Evolutionary conservation across 441 rosid species (phyloP).

Genomic region (Croton laevigatus): DNA sequence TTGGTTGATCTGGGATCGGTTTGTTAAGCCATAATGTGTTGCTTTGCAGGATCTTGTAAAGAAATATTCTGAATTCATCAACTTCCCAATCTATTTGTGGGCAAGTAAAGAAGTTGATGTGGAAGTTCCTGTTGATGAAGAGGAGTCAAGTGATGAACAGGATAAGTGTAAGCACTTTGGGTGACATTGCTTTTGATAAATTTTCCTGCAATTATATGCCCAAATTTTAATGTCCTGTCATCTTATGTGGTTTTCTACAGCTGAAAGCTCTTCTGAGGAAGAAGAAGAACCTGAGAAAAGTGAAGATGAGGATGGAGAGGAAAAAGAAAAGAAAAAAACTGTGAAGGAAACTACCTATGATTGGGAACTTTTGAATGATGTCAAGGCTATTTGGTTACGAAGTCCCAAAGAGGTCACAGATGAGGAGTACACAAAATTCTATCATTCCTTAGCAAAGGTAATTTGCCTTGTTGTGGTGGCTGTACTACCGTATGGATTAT

Average conservation of each 20-base stretch:
- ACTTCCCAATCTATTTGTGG: slow-evolving; percentile 89
- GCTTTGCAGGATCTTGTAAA: slow-evolving; percentile 79
- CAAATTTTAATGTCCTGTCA: neutral
- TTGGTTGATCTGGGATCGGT: neutral
- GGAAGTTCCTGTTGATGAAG: slow-evolving; percentile 84
- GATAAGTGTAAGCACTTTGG: slow-evolving; percentile 42
- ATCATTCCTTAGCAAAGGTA: slow-evolving; percentile 84
- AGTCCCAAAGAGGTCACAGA: slow-evolving; percentile 91
- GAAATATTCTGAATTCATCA: slow-evolving; percentile 91
- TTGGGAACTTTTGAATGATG: slow-evolving; percentile 93
- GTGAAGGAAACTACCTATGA: slow-evolving; percentile 74
- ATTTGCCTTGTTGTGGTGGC: slow-evolving; percentile 8
- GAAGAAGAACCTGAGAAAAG: slow-evolving; percentile 53
- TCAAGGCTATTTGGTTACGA: slow-evolving; percentile 94
- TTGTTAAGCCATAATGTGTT: neutral
- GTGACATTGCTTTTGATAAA: neutral
- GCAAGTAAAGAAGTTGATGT: slow-evolving; percentile 89
- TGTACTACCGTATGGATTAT: neutral
- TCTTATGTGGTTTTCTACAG: slow-evolving; percentile 24
- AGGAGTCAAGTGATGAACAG: slow-evolving; percentile 75
- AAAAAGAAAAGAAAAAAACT: slow-evolving; percentile 77
- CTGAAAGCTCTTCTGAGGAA: slow-evolving; percentile 61
- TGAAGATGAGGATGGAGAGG: slow-evolving; percentile 72
- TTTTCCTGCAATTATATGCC: neutral
- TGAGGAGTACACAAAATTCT: slow-evolving; percentile 85